These are phyloP conservation scores for Russula compacta DNA, from an alignment of 768 basidiomycete species.

Conservation along the genomic window DNA sequence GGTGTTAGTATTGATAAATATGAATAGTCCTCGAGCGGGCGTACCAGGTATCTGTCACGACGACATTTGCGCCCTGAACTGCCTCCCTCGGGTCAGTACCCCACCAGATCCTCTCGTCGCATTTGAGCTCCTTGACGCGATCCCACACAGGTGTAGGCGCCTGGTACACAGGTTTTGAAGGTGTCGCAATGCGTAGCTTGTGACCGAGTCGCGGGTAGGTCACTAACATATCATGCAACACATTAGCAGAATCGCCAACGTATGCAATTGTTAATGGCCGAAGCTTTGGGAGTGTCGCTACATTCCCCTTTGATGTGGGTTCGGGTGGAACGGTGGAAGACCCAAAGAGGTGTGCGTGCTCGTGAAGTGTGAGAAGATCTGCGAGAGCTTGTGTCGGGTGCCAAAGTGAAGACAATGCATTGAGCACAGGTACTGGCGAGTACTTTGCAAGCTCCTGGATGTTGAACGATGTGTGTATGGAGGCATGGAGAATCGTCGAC, in stretches of 20 bases:
- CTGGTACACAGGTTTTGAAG: conserved; percentile 49
- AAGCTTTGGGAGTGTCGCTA: conserved; percentile 40
- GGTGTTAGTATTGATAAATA: background rate
- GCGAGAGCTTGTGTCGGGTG: conserved; percentile 96
- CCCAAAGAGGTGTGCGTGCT: conserved; percentile 52
- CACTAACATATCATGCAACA: conserved; percentile 96
- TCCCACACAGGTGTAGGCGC: conserved; percentile 72
- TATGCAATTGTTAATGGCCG: conserved; percentile 85
- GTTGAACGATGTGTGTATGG: background rate
- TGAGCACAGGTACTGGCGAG: conserved; percentile 90
- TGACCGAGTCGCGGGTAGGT: conserved; percentile 89
- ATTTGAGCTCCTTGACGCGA: conserved; percentile 64
- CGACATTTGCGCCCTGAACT: conserved; percentile 83
- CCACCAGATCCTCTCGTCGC: conserved; percentile 69
- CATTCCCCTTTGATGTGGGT: conserved; percentile 9
- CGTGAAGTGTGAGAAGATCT: conserved; percentile 83
- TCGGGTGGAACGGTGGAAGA: conserved; percentile 16
- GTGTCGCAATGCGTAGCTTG: conserved; percentile 75
- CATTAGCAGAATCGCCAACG: conserved; percentile 91
- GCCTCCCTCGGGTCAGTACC: conserved; percentile 75
- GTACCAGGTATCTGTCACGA: conserved; percentile 95
- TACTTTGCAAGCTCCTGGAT: conserved; percentile 80
- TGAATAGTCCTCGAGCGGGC: conserved; percentile 17
- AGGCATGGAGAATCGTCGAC: too few species aligned
- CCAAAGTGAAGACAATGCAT: conserved; percentile 92